Percentiles rank a stretch among this genome's conserved stretches.
These are phyloP conservation scores for Fagopyrum esculentum DNA, from an alignment of 148 eudicot species.

Conservation along the genomic window DNA sequence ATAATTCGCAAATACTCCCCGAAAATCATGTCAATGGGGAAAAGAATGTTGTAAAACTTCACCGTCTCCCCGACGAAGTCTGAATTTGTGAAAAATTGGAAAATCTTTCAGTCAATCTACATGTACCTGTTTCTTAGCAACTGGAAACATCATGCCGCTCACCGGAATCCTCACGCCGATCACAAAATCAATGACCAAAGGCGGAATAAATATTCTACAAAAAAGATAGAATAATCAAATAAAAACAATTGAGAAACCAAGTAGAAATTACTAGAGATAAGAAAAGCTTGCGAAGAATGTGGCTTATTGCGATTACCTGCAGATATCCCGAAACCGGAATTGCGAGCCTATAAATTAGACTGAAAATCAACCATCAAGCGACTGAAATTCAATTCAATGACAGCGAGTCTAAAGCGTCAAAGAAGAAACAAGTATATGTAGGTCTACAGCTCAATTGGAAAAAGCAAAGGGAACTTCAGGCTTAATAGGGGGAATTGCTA, in stretches of 20 bases:
- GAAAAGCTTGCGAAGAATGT: neutral
- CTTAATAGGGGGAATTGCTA: neutral
- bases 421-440: neutral
- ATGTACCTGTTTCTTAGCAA: slow-evolving; percentile 10
- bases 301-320: slow-evolving; percentile 1
- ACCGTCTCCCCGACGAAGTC: neutral
- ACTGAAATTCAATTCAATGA: slow-evolving; percentile 2
- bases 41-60: neutral
- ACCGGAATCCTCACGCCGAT: neutral
- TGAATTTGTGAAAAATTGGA: neutral
- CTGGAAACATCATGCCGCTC: slow-evolving; percentile 7
- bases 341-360: neutral
- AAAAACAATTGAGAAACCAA: neutral
- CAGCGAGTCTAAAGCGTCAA: neutral
- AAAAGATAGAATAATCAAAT: neutral
- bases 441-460: neutral
- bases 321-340: slow-evolving; percentile 5
- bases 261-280: neutral
- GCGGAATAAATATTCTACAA: neutral
- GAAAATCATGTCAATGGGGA: neutral
- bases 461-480: neutral
- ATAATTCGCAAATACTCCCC: neutral
- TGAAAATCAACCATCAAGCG: slow-evolving; percentile 4
- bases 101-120: neutral
- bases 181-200: neutral